phyloP scores from a whole-genome alignment of 768 basidiomycete species.

The Candolleomyces aberdarensis region DNA sequence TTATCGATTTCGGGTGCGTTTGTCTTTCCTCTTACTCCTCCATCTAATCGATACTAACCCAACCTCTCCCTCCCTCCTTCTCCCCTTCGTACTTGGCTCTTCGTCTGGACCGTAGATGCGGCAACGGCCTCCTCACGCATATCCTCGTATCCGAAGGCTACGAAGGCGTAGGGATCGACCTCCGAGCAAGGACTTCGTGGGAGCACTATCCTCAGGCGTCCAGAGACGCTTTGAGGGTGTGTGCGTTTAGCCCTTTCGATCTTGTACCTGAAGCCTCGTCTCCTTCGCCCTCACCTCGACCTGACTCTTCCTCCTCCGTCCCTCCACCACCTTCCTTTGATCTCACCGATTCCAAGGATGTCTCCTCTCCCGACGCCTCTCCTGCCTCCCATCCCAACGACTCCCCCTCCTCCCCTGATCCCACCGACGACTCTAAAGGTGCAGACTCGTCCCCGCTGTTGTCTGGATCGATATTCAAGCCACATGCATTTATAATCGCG shows the following conservation, averaged over 20 bases:
- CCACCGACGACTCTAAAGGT: no score
- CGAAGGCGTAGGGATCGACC: slow-evolving; percentile 77
- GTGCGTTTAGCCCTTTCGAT: slow-evolving; percentile 64
- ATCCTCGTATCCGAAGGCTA: slow-evolving; percentile 86
- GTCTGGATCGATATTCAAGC: slow-evolving; percentile 28
- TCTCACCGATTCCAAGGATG: no score
- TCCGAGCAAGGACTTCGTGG: slow-evolving; percentile 87
- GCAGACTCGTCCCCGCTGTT: no score
- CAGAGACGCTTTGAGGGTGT: slow-evolving; percentile 56
- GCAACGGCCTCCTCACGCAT: slow-evolving; percentile 90
- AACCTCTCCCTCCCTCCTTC: no score
- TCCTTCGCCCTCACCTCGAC: no score
- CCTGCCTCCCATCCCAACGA: no score
- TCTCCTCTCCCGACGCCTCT: no score
- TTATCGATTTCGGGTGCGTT: slow-evolving; percentile 81
- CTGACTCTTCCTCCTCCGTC: no score
- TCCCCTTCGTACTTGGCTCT: no score
- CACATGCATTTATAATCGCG: slow-evolving; percentile 76
- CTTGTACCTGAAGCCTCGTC: neutral
- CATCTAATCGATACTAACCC: neutral
- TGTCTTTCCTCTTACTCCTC: neutral
- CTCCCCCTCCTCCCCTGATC: no score
- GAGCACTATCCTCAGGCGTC: slow-evolving; percentile 65
- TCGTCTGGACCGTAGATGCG: slow-evolving; percentile 53
- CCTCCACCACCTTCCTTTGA: no score